Conservation (phyloP, 2,329 filamentous ascomycete species). For the Trichophyton equinum region DNA sequence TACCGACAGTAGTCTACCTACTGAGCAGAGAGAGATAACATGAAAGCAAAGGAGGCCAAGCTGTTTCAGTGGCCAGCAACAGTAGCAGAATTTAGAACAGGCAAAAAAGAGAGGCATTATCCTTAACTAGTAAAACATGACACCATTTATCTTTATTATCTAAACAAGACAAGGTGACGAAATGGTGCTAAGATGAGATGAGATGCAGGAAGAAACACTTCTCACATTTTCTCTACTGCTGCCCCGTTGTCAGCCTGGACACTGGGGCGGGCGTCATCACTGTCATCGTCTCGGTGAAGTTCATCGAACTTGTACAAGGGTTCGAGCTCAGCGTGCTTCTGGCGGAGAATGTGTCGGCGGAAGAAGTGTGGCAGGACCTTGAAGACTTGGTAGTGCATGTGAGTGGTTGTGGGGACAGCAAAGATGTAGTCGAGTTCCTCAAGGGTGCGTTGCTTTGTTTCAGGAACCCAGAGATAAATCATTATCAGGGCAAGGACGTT, state of each 20-base stretch:
- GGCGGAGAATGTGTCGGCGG: constrained; percentile 44
- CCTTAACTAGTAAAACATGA: neutral
- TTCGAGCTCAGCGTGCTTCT: constrained; percentile 32
- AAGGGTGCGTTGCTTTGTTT: constrained; percentile 43
- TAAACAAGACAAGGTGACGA: neutral
- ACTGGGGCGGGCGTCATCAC: neutral
- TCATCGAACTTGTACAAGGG: constrained; percentile 43
- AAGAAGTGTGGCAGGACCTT: constrained; percentile 50
- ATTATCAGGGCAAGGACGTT: constrained; percentile 50
- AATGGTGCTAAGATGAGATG: neutral
- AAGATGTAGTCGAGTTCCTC: constrained; percentile 49
- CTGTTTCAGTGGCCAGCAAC: neutral
- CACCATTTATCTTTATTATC: neutral
- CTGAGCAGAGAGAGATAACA: neutral
- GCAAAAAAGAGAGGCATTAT: neutral
- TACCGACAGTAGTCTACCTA: neutral
- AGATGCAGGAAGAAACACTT: neutral
- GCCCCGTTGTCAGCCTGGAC: neutral
- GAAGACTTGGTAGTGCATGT: constrained; percentile 45
- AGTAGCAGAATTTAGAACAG: neutral
- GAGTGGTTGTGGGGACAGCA: constrained; percentile 46
- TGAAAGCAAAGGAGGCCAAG: neutral
- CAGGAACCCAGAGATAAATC: constrained; percentile 50
- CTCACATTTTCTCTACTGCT: neutral
- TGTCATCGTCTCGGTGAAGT: constrained; percentile 6